Evolutionary conservation across 2,329 filamentous ascomycete genomes (phyloP).

Genomic region (Cladosporium sp.): DNA sequence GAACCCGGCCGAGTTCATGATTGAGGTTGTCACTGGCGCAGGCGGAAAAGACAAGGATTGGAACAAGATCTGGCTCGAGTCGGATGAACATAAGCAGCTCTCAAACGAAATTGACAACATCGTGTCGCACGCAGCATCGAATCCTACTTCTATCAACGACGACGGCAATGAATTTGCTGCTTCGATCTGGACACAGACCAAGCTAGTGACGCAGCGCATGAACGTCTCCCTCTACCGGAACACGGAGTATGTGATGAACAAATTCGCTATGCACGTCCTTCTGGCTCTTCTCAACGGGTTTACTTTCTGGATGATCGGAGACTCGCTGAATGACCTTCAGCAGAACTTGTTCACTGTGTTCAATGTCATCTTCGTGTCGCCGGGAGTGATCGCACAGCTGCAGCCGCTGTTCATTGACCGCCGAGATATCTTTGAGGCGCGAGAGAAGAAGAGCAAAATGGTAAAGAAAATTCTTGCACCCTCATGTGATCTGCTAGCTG

Average conservation of each 20-base stretch:
- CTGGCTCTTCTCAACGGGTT: slow-evolving; percentile 51
- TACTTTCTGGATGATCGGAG: slow-evolving; percentile 49
- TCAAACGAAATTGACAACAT: slow-evolving; percentile 44
- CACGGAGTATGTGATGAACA: slow-evolving; percentile 65
- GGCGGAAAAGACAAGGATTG: slow-evolving; percentile 44
- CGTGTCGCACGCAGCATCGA: slow-evolving; percentile 38
- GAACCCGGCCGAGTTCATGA: slow-evolving; percentile 58
- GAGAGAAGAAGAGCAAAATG: slow-evolving; percentile 64
- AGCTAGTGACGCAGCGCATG: slow-evolving; percentile 47
- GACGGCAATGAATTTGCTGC: slow-evolving; percentile 49
- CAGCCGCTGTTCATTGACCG: slow-evolving; percentile 61
- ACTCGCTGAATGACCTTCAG: slow-evolving; percentile 40
- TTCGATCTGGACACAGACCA: slow-evolving; percentile 43
- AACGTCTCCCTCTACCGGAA: slow-evolving; percentile 66
- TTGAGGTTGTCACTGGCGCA: slow-evolving; percentile 48
- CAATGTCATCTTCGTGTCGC: slow-evolving; percentile 39
- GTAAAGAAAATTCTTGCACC: not conserved
- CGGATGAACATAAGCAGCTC: slow-evolving; percentile 39
- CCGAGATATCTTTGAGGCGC: slow-evolving; percentile 59
- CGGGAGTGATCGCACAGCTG: slow-evolving; percentile 56
- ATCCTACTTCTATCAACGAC: slow-evolving; percentile 38
- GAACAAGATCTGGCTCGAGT: slow-evolving; percentile 44
- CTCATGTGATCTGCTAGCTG: slow-evolving; percentile 26
- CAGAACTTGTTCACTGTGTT: slow-evolving; percentile 36
- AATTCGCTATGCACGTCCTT: slow-evolving; percentile 57